Evolutionary conservation across 805 yeast species (phyloP).

Genomic region (Cyberlindnera mrakii): DNA sequence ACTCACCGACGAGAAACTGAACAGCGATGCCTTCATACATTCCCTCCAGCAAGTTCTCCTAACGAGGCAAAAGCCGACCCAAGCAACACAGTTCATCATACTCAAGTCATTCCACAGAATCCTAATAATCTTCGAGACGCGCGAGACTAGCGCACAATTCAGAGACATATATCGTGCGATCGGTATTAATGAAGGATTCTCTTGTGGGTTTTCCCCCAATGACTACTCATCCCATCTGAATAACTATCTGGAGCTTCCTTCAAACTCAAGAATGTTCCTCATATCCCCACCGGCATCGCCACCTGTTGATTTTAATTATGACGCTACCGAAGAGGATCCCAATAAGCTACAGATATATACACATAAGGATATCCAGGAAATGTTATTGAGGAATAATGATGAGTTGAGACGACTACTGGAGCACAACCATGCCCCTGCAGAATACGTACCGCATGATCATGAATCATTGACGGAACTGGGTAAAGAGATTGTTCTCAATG

Average conservation of each 20-base stretch:
- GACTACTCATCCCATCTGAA: constrained; percentile 12
- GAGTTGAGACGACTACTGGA: constrained; percentile 13
- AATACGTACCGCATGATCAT: constrained; percentile 3
- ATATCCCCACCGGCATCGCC: constrained; percentile 39
- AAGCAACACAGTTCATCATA: constrained; percentile 24
- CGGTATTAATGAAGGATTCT: constrained; percentile 2
- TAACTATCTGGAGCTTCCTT: constrained; percentile 28
- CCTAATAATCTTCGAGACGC: constrained; percentile 19
- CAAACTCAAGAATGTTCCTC: constrained; percentile 28
- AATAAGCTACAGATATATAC: constrained; percentile 23
- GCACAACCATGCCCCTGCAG: constrained; percentile 6
- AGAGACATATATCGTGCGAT: constrained; percentile 1
- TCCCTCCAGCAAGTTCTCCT: constrained; percentile 23
- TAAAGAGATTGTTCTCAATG: constrained; percentile 20
- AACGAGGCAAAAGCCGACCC: constrained; percentile 10
- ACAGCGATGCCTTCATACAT: constrained; percentile 12
- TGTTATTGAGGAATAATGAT: constrained; percentile 16
- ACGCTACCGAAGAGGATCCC: constrained; percentile 33
- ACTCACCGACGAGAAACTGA: constrained; percentile 11
- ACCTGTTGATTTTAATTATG: constrained; percentile 34
- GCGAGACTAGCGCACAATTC: constrained; percentile 6
- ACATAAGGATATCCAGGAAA: constrained; percentile 19
- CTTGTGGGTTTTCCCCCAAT: constrained; percentile 15
- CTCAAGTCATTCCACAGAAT: constrained; percentile 23
- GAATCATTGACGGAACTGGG: constrained; percentile 7